Evolutionary conservation across 495 filamentous ascomycete species (phyloP).

Genomic region (Aspergillus haitiensis): DNA sequence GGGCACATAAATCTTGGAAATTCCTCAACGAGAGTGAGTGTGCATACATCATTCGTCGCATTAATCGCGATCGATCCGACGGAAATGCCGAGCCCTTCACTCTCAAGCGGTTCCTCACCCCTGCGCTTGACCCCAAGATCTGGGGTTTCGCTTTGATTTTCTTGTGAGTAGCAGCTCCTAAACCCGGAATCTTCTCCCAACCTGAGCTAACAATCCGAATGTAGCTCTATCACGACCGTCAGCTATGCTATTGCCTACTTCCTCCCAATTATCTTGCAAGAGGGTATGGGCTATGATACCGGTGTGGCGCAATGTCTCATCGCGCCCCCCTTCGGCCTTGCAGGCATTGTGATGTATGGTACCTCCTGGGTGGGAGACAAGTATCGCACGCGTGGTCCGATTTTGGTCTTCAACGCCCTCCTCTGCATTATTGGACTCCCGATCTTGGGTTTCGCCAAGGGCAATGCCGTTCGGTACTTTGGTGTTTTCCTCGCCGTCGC

Average conservation of each 20-base stretch:
- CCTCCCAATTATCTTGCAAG: conserved; percentile 61
- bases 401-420: conserved; percentile 56
- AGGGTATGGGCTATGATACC: conserved; percentile 58
- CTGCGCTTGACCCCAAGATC: conserved; percentile 56
- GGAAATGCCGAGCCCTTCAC: conserved; percentile 51
- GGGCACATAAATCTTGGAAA: conserved; percentile 50
- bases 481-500: conserved; percentile 64
- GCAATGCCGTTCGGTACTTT: conserved; percentile 56
- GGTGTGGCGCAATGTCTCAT: conserved; percentile 60
- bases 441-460: conserved; percentile 54
- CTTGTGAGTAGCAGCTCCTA: conserved; percentile 34
- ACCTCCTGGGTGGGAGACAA: conserved; percentile 56
- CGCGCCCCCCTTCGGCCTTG: conserved; percentile 62
- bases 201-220: not conserved
- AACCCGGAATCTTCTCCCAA: not conserved
- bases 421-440: conserved; percentile 52
- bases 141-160: conserved; percentile 63
- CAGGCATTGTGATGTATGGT: conserved; percentile 58
- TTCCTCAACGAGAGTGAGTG: conserved; percentile 53
- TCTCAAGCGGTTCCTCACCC: conserved; percentile 48
- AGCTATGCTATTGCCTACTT: conserved; percentile 68
- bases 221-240: conserved; percentile 54
- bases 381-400: conserved; percentile 56
- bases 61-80: conserved; percentile 60
- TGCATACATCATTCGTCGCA: conserved; percentile 57